phyloP scores from a whole-genome alignment of 768 basidiomycete species.

The Naematelia encephala region DNA sequence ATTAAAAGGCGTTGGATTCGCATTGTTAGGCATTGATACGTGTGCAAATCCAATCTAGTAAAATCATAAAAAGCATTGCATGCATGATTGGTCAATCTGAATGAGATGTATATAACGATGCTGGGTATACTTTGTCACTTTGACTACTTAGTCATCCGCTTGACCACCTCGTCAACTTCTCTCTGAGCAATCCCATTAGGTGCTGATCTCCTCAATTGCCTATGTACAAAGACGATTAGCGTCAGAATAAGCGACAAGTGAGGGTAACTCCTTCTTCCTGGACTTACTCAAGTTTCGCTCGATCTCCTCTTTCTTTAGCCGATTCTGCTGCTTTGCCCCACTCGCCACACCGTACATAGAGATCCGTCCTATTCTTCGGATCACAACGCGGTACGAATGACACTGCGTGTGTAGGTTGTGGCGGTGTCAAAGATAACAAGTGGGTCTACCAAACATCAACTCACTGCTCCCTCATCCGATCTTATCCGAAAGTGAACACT shows the following conservation, averaged over 20 bases:
- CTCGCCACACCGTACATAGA: conserved; percentile 86
- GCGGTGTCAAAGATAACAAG: conserved; percentile 51
- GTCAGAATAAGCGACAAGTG: conserved; percentile 10
- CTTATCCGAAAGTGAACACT: conserved; percentile 28
- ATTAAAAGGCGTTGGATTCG: too few species aligned
- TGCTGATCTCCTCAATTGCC: conserved; percentile 67
- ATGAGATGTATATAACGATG: too few species aligned
- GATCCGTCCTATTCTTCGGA: conserved; percentile 70
- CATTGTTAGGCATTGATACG: too few species aligned
- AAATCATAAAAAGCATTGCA: too few species aligned
- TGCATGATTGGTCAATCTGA: too few species aligned
- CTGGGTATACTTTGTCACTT: conserved; percentile 4
- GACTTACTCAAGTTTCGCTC: conserved; percentile 79
- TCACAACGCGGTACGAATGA: conserved; percentile 81
- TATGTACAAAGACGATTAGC: conserved; percentile 46
- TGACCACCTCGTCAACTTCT: conserved; percentile 58
- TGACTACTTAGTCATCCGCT: conserved; percentile 27
- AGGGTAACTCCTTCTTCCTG: too few species aligned
- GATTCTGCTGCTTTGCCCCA: conserved; percentile 84
- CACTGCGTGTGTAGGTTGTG: conserved; percentile 63
- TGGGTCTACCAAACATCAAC: conserved; percentile 44
- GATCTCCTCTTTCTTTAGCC: conserved; percentile 85
- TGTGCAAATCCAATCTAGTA: too few species aligned
- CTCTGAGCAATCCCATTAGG: conserved; percentile 77
- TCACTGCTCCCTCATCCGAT: too few species aligned